A percentile compares a stretch with the other conserved stretches of the same genome.
Evolutionary conservation across 257 asterid species (phyloP).

Genomic region (Catharanthus roseus): DNA sequence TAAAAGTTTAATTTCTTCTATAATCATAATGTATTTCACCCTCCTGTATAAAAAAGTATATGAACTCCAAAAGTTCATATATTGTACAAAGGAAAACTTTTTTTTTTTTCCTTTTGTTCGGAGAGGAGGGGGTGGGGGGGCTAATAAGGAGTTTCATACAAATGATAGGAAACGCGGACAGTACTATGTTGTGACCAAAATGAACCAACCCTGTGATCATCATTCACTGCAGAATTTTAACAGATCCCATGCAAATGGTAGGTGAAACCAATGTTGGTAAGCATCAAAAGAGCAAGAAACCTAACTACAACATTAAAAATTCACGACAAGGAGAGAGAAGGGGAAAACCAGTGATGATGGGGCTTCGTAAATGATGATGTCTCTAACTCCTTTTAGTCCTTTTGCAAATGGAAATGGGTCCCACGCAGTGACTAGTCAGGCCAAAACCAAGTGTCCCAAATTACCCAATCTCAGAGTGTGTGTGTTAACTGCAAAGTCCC

Average conservation of each 20-base stretch:
- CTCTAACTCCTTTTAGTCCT: background rate
- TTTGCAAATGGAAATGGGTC: conserved; percentile 7
- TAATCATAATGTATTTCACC: too few relatives aligned
- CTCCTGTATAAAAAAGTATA: too few relatives aligned
- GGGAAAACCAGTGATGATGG: background rate
- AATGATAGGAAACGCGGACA: background rate
- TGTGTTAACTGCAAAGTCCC: conserved; percentile 24
- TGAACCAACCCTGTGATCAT: background rate
- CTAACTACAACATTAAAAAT: background rate
- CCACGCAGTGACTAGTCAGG: conserved; percentile 15
- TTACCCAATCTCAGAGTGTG: conserved; percentile 16
- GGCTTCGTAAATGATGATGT: background rate
- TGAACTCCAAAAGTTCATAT: too few relatives aligned
- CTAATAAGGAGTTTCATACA: too few relatives aligned
- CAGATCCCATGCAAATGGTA: conserved; percentile 5
- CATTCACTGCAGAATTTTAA: conserved; percentile 7
- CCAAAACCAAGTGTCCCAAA: conserved; percentile 24
- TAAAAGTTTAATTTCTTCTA: too few relatives aligned
- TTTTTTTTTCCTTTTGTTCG: too few relatives aligned
- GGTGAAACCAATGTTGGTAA: conserved; percentile 1
- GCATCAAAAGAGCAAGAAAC: background rate
- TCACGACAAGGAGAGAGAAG: background rate
- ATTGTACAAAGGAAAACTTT: too few relatives aligned
- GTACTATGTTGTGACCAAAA: background rate
- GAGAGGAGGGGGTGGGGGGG: too few relatives aligned